Evolutionary conservation across 2,329 filamentous ascomycete species (phyloP), one percentile per base, ranked within the genome.

Genomic region (Fusarium anthophilum): DNA sequence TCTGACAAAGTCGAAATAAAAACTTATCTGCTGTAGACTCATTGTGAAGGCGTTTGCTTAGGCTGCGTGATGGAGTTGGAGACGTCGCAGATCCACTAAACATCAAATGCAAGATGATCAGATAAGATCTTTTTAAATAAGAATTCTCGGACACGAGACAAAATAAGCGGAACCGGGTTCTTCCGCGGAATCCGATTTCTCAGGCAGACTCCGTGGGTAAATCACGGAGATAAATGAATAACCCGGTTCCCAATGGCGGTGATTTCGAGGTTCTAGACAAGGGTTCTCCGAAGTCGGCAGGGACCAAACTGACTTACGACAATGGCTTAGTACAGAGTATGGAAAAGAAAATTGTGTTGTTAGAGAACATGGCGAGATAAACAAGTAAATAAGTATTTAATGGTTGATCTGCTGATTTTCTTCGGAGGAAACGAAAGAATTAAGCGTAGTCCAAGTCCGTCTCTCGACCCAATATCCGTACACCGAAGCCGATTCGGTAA

Each of bases 1-100:
- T 39, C 39, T 73, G 30, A 74, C 6, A 6, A 73, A 35, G 20
- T 51, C 67, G 4, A 66, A 32, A 9, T 73, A 73, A 1, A 74
- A 11, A 10, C 53, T 26, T 1, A 73, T 2, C 15, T 66, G 41
- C 3, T 53, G 39, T 2, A 73, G 9, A 7, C 45, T 67, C 70
- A 73, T 48, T 22, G 45, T 48, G 6, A 13, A 48, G 26, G 26
- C 26, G 44, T 14, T 47, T 47, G 24, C 24, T 47, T 47, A 26
- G 44, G 24, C 4, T 28, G 9, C 6, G 26, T 28, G 45, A 22
- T 5, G 18, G 45, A 14, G 6, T 22, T 48, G 22, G n/a, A 26
- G 10, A 17, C 10, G 24, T 37, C 20, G n/a, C 41, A 32, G 51
- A 20, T 63, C 53, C 41, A 32, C 32, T 47, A 30, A 58, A 48